phyloP scores from a whole-genome alignment of 2,329 filamentous ascomycete species.

The Botrytis squamosa region DNA sequence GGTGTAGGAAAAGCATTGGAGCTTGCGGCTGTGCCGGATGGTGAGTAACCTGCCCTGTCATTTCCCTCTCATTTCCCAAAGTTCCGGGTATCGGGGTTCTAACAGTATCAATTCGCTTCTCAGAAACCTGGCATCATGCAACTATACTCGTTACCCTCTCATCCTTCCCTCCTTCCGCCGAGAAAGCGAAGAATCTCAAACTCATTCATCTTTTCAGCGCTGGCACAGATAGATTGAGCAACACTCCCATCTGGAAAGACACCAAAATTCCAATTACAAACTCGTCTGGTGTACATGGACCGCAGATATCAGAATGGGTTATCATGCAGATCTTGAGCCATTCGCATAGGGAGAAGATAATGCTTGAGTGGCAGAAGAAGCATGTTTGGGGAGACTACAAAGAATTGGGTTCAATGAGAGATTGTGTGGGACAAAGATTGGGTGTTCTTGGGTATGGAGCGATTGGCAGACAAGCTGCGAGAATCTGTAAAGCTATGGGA shows the following conservation, averaged over 20 bases:
- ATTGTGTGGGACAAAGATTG: conserved; percentile 57
- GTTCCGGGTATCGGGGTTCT: neutral
- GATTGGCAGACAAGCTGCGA: conserved; percentile 45
- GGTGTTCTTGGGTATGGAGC: conserved; percentile 48
- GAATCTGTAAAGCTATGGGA: conserved; percentile 55
- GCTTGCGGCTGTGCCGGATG: conserved; percentile 26
- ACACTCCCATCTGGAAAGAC: conserved; percentile 38
- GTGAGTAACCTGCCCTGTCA: conserved; percentile 15
- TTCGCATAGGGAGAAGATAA: conserved; percentile 51
- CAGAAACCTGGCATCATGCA: conserved; percentile 34
- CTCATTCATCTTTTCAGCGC: conserved; percentile 40
- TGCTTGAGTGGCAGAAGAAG: conserved; percentile 58
- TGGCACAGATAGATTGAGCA: conserved; percentile 37
- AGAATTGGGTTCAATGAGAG: conserved; percentile 44
- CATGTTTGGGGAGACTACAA: conserved; percentile 49
- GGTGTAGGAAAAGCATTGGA: conserved; percentile 25
- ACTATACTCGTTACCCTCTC: conserved; percentile 40
- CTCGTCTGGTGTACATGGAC: conserved; percentile 43
- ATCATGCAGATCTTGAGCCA: conserved; percentile 60
- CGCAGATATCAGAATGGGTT: conserved; percentile 67
- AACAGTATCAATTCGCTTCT: neutral
- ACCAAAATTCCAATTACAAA: conserved; percentile 41
- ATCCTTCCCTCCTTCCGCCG: conserved; percentile 33
- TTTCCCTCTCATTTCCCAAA: neutral
- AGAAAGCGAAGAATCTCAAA: conserved; percentile 38